phyloP scores from a whole-genome alignment of 345 rosid species.

The Heritiera fomes region DNA sequence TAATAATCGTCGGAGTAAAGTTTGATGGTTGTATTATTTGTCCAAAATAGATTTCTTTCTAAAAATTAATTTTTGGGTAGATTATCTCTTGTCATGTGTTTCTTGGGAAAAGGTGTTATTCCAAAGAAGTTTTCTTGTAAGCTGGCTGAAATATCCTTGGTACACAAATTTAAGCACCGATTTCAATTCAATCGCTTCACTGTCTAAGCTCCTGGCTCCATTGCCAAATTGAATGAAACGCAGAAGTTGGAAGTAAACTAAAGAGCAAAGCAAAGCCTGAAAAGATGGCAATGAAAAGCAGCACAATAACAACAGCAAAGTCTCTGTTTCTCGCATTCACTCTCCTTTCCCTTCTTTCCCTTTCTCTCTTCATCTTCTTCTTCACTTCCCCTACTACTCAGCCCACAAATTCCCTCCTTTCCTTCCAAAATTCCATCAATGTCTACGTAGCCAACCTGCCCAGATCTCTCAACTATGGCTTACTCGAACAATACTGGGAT shows the following conservation, averaged over 20 bases:
- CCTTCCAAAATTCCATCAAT: constrained; percentile 44
- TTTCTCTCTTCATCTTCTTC: constrained; percentile 40
- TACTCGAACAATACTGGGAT: constrained; percentile 73
- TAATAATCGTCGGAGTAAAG: too few relatives aligned
- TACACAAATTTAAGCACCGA: not conserved
- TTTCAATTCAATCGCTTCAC: not conserved
- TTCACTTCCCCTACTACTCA: constrained; percentile 18
- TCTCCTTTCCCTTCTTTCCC: constrained; percentile 40
- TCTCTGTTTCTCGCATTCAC: constrained; percentile 39
- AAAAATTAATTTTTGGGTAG: not conserved
- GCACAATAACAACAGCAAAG: constrained; percentile 10
- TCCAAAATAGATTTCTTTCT: too few relatives aligned
- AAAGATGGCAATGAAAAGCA: constrained; percentile 37
- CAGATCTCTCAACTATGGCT: constrained; percentile 80
- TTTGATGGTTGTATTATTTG: too few relatives aligned
- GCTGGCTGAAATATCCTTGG: not conserved
- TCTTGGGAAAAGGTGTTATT: not conserved
- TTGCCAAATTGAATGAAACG: not conserved
- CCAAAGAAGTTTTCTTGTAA: not conserved
- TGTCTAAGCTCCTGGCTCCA: not conserved
- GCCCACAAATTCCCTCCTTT: constrained; percentile 1
- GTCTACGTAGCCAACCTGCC: constrained; percentile 84
- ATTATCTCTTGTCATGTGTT: not conserved
- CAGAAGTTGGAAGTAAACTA: not conserved
- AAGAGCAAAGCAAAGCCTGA: constrained; percentile 11